Evolutionary conservation across 768 basidiomycete species (phyloP), one percentile per base, ranked within the genome.

Genomic region (Collybiopsis luxurians): DNA sequence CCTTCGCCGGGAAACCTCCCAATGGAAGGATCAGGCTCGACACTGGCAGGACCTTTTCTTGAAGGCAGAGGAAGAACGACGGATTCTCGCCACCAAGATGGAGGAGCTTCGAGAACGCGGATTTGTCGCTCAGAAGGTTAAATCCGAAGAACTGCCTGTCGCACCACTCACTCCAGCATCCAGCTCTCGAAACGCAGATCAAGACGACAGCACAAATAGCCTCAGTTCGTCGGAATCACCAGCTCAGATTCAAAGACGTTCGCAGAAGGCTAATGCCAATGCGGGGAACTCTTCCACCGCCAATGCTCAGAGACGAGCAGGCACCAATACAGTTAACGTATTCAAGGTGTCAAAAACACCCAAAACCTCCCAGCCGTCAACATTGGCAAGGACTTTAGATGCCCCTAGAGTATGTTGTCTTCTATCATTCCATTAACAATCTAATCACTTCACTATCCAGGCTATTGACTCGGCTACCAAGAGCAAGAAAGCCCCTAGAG

Each of bases 41-140:
- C 86, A 86, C 62, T 91, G 89, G 89, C 90, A 90, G 67, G 88
- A 89, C 21, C 87, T 89, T 62, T 90, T 89, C 67, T 72, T 85
- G 36, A 82, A 87, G 15, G 86, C 89, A 44, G 88, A 91, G 59
- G 77, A 85, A 55, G 87, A 90, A 56, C 79, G 87, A 55, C 80
- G 77, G 28, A 75, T 76, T 4, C 76, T 89, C 12, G 74, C 82
- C 7, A 77, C 78, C 4, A 76, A 82, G 40, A 66, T 86, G 10
- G 84, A 86, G 44, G 85, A 87, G 53, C 75, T 88, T 4, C 40
- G 19, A 15, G 40, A 21, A 42, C 40, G 40, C 7, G 40, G 17
- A 21, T 5, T 21, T 15, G 13, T 21, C 19, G 13, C 40, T 42
- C n/a, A 11, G 10, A 51, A 38, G 9, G 3, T 39, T 5, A 51